Evolutionary conservation across 1,139 yeast species (phyloP).

Genomic region (Blastobotrys niveus): DNA sequence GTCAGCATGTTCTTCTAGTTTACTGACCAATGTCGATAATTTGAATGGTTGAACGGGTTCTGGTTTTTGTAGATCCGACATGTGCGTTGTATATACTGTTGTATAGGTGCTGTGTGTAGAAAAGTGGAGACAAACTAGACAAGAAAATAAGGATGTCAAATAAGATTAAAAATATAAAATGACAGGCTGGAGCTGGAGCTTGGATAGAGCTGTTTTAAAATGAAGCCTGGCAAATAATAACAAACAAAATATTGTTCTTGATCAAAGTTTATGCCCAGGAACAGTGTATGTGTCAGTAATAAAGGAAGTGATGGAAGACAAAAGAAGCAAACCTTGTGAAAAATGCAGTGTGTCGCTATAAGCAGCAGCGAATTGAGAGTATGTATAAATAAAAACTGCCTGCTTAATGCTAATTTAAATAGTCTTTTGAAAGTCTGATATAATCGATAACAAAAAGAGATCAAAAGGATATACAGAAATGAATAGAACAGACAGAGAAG

Average conservation of each 20-base stretch:
- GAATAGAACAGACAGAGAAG: too few relatives aligned
- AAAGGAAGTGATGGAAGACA: not conserved
- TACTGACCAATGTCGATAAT: conserved; percentile 8
- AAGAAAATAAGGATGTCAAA: too few relatives aligned
- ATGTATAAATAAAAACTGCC: too few relatives aligned
- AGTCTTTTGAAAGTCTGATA: too few relatives aligned
- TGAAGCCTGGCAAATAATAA: too few relatives aligned
- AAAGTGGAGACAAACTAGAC: not conserved
- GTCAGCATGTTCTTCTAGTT: conserved; percentile 7
- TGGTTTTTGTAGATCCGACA: conserved; percentile 9
- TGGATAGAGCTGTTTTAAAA: not conserved
- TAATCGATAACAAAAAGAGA: too few relatives aligned
- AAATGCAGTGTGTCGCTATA: too few relatives aligned
- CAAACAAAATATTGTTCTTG: too few relatives aligned
- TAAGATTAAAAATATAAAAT: conserved; percentile 2
- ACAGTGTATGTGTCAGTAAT: not conserved
- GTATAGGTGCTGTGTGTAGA: not conserved
- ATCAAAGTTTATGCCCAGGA: too few relatives aligned
- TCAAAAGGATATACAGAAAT: too few relatives aligned
- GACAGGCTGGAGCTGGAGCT: not conserved
- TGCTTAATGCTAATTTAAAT: too few relatives aligned
- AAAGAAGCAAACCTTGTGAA: not conserved
- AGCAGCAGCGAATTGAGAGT: too few relatives aligned
- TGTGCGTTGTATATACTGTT: not conserved
- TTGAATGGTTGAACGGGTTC: conserved; percentile 10